Evolutionary conservation across 805 yeast species (phyloP).

Genomic region (Torulaspora maleeae): DNA sequence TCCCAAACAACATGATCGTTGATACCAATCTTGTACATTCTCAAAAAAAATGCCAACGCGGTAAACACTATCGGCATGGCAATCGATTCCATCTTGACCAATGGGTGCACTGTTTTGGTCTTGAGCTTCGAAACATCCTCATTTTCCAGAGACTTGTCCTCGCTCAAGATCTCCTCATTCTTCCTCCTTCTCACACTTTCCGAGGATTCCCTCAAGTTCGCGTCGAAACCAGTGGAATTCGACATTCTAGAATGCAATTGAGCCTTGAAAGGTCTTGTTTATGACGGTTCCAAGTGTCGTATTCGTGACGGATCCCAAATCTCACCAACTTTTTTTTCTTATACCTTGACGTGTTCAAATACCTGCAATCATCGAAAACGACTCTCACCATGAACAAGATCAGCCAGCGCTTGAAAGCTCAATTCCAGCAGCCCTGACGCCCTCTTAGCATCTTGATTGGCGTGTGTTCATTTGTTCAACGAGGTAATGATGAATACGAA

Average conservation of each 20-base stretch:
- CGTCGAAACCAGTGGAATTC: slow-evolving; percentile 24
- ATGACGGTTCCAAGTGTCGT: neutral
- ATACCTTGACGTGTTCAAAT: slow-evolving; percentile 12
- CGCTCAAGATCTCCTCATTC: slow-evolving; percentile 5
- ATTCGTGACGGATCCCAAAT: neutral
- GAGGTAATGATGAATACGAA: slow-evolving; percentile 41
- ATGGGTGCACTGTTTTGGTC: slow-evolving; percentile 5
- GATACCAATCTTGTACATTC: slow-evolving; percentile 55
- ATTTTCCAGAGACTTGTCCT: slow-evolving; percentile 7
- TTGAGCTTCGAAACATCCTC: slow-evolving; percentile 23
- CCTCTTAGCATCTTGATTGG: neutral
- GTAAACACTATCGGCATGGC: slow-evolving; percentile 45
- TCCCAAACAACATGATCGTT: slow-evolving; percentile 74
- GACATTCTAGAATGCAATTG: slow-evolving; percentile 16
- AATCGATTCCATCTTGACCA: slow-evolving; percentile 31
- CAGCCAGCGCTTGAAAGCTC: neutral
- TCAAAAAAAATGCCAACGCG: slow-evolving; percentile 45
- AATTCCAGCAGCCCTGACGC: neutral
- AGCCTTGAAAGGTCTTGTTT: neutral
- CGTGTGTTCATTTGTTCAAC: neutral
- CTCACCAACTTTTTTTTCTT: slow-evolving; percentile 1
- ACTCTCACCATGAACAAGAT: neutral
- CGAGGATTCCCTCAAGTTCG: slow-evolving; percentile 12
- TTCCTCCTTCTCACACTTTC: slow-evolving; percentile 12
- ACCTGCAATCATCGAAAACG: slow-evolving; percentile 2